Conservation (phyloP, 1,284 basidiomycete genomes). For the Puccinia brachypodii region DNA sequence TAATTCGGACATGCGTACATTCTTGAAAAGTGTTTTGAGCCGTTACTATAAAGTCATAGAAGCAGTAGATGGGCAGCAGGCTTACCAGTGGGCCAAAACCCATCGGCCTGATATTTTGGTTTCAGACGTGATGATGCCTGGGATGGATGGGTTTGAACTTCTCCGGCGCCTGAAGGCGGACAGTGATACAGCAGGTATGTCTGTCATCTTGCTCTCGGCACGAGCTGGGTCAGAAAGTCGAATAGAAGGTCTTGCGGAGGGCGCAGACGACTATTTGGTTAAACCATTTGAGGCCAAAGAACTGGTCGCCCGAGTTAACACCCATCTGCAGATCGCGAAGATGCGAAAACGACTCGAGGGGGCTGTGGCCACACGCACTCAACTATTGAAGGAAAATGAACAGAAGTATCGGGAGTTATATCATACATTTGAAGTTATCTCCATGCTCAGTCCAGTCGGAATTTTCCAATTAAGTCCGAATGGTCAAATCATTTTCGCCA, state of each 20-base stretch:
- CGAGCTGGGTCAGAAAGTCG: conserved; percentile 54
- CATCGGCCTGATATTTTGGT: conserved; percentile 52
- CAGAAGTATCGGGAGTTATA: conserved; percentile 51
- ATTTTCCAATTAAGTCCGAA: conserved; percentile 51
- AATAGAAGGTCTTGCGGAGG: conserved; percentile 53
- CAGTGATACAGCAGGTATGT: conserved; percentile 50
- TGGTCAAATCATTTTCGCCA: conserved; percentile 50
- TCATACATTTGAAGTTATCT: conserved; percentile 52
- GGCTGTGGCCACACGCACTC: conserved; percentile 53
- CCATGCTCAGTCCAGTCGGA: conserved; percentile 53
- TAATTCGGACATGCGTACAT: conserved; percentile 50
- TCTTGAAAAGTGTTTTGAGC: conserved; percentile 52
- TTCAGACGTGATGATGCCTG: conserved; percentile 54
- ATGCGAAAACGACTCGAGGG: conserved; percentile 54
- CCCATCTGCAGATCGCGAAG: conserved; percentile 53
- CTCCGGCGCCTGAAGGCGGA: conserved; percentile 51
- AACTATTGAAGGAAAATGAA: conserved; percentile 53
- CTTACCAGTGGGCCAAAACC: conserved; percentile 50
- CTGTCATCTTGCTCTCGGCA: conserved; percentile 54
- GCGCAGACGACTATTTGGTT: conserved; percentile 53
- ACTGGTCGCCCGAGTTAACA: conserved; percentile 52
- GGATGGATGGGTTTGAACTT: conserved; percentile 51
- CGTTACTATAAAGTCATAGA: conserved; percentile 52
- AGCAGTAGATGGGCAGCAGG: conserved; percentile 51
- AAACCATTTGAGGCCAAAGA: conserved; percentile 55